Conservation (phyloP, 257 asterid species). For the Ophiorrhiza pumila region DNA sequence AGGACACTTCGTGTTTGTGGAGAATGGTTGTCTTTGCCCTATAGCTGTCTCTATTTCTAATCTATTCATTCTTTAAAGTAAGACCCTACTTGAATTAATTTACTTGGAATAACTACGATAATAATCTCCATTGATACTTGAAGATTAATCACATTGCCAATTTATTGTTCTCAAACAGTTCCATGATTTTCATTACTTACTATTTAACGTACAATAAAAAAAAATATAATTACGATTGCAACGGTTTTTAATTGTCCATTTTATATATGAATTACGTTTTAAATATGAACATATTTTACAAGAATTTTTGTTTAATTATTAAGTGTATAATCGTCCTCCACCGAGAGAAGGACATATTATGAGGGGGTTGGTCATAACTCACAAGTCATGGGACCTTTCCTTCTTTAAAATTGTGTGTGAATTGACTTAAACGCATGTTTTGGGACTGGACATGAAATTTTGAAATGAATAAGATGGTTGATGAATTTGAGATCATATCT, state of each 20-base stretch:
- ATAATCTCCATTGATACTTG: background rate
- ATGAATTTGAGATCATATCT: constrained; percentile 18
- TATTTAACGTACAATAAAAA: too few relatives aligned
- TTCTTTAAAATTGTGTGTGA: constrained; percentile 9
- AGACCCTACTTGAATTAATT: constrained; percentile 23
- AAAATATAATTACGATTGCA: too few relatives aligned
- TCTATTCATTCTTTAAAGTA: background rate
- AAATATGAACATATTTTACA: too few relatives aligned
- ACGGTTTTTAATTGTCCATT: too few relatives aligned
- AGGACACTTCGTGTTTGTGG: constrained; percentile 32
- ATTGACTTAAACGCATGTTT: constrained; percentile 9
- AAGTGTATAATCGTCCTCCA: constrained; percentile 11
- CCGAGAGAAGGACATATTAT: constrained; percentile 9
- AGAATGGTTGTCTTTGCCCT: constrained; percentile 35
- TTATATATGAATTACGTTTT: too few relatives aligned
- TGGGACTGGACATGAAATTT: constrained; percentile 8
- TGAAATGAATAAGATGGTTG: constrained; percentile 12
- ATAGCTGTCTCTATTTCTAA: constrained; percentile 17
- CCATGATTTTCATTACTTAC: too few relatives aligned
- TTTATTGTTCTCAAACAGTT: too few relatives aligned
- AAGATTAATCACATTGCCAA: background rate
- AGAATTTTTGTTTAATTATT: too few relatives aligned
- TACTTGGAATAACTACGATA: background rate
- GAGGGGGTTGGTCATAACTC: constrained; percentile 12
- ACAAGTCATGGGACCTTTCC: constrained; percentile 35